Conservation (phyloP, 768 basidiomycete species). For the Erythrobasidium yunnanense region DNA sequence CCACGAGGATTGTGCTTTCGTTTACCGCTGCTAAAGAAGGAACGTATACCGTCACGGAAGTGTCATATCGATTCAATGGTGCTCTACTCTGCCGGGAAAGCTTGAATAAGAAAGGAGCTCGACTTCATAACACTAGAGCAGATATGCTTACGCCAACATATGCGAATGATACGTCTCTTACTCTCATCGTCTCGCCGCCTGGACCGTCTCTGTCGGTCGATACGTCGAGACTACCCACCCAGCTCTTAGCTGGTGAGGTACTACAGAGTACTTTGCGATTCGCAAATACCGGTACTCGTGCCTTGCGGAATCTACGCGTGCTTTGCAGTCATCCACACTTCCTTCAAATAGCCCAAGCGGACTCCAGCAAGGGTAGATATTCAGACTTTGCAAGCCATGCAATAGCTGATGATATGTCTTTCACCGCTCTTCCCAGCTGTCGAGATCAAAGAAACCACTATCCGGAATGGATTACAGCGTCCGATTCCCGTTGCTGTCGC, state of each 20-base stretch:
- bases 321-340: conserved; percentile 22
- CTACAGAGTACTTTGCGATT: conserved; percentile 40
- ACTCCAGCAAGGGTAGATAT: not conserved
- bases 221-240: conserved; percentile 28
- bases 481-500: too few species aligned
- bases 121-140: conserved; percentile 62
- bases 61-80: conserved; percentile 55
- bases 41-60: conserved; percentile 52
- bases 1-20: conserved; percentile 21
- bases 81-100: conserved; percentile 59
- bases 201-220: conserved; percentile 52
- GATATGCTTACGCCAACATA: conserved; percentile 63
- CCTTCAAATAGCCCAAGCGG: not conserved
- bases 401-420: not conserved
- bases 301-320: conserved; percentile 2
- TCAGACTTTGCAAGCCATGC: not conserved
- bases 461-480: not conserved
- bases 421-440: not conserved
- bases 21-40: conserved; percentile 14
- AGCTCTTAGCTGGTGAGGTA: conserved; percentile 39
- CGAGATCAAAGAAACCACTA: not conserved
- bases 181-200: conserved; percentile 55
- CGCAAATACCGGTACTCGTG: conserved; percentile 25
- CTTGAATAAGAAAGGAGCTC: conserved; percentile 58
- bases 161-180: conserved; percentile 55